These are phyloP conservation scores for Danielia oregonensis DNA, from an alignment of 805 yeast species.

Conservation along the genomic window DNA sequence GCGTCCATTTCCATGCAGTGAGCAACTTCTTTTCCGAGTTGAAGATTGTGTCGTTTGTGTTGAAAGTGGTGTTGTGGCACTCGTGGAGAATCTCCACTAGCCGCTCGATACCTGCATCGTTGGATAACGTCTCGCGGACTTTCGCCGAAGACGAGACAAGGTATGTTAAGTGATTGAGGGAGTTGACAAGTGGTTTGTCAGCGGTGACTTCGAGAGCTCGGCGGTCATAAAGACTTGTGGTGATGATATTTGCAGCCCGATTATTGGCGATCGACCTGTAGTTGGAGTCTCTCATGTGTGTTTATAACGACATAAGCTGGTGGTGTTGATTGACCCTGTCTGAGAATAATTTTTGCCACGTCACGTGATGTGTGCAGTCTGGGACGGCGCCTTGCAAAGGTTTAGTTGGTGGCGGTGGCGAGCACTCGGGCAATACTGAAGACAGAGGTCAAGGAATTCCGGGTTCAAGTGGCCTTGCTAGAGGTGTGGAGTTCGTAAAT, in stretches of 20 bases:
- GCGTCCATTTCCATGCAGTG: constrained; percentile 96
- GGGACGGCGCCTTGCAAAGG: too few relatives aligned
- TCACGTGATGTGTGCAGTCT: constrained; percentile 5
- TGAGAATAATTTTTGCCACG: constrained; percentile 6
- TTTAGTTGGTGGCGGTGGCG: neutral
- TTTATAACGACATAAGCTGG: constrained; percentile 1
- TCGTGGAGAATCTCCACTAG: constrained; percentile 81
- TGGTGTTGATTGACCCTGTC: neutral
- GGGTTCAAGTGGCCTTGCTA: too few relatives aligned
- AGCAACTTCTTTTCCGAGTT: constrained; percentile 46
- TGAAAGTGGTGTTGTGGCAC: constrained; percentile 48
- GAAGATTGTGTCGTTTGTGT: constrained; percentile 27
- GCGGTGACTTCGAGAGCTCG: constrained; percentile 89
- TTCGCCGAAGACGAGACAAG: constrained; percentile 81
- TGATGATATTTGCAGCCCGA: constrained; percentile 88
- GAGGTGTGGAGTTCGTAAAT: too few relatives aligned
- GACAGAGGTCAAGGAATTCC: too few relatives aligned
- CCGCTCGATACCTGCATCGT: constrained; percentile 90
- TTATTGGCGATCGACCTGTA: constrained; percentile 74
- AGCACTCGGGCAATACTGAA: too few relatives aligned
- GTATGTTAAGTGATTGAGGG: constrained; percentile 84
- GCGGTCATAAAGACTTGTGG: constrained; percentile 85
- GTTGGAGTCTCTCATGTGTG: constrained; percentile 73
- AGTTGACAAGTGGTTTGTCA: constrained; percentile 85
- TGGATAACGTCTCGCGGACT: constrained; percentile 83